Evolutionary conservation across 495 filamentous ascomycete genomes (phyloP).

Genomic region (Chaetomidium leptoderma): DNA sequence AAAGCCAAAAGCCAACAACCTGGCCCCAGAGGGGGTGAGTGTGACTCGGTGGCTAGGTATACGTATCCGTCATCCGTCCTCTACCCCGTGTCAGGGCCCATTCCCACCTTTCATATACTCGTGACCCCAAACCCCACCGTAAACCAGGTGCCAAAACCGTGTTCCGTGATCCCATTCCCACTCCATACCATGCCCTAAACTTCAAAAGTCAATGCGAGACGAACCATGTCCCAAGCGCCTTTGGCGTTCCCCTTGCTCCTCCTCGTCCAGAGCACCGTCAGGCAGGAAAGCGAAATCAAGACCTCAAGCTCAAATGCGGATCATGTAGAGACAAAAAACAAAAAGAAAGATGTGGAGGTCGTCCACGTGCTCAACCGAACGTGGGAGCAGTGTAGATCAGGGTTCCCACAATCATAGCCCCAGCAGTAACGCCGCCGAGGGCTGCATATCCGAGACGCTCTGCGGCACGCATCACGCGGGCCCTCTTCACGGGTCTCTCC

Average conservation of each 20-base stretch:
- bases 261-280: not conserved
- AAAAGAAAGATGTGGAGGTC: not conserved
- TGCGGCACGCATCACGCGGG: constrained; percentile 32
- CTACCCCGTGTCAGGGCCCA: not conserved
- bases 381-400: constrained; percentile 43
- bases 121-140: not conserved
- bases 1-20: not conserved
- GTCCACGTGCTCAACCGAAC: constrained; percentile 19
- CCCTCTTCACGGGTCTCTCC: constrained; percentile 30
- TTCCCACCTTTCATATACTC: not conserved
- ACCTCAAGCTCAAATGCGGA: not conserved
- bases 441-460: constrained; percentile 40
- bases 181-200: not conserved
- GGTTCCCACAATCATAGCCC: constrained; percentile 36
- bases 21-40: not conserved
- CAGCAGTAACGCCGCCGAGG: constrained; percentile 39
- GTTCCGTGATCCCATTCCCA: not conserved
- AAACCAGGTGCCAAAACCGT: not conserved
- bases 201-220: not conserved
- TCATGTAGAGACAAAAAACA: not conserved
- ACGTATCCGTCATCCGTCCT: not conserved
- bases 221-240: not conserved
- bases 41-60: not conserved
- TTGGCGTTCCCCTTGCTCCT: not conserved
- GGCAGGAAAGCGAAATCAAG: not conserved